A percentile compares a stretch with the other conserved stretches of the same genome.
phyloP scores from a whole-genome alignment of 208 protist genomes.

The Leishmania lainsoni region DNA sequence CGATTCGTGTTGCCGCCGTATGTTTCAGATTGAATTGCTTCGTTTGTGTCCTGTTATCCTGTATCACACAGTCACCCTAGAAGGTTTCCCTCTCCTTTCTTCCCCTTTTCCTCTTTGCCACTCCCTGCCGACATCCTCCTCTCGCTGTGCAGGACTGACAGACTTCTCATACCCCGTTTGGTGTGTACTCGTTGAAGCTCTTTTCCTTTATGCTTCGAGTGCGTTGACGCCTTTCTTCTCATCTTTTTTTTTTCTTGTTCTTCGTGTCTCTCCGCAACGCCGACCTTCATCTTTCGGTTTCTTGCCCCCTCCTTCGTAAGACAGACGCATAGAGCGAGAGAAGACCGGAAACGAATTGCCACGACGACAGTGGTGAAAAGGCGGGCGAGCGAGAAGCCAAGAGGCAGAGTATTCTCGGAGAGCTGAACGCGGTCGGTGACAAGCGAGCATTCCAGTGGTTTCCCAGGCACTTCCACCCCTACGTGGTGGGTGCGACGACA shows the following conservation, averaged over 20 bases:
- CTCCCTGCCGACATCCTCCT: neutral
- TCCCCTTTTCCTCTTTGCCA: neutral
- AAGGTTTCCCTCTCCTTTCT: neutral
- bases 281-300: neutral
- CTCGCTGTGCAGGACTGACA: neutral
- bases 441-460: too few species aligned
- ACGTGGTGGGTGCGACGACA: too few species aligned
- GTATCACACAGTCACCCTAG: neutral
- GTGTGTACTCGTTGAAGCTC: neutral
- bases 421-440: too few species aligned
- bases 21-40: neutral
- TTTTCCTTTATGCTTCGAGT: neutral
- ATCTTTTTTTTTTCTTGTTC: neutral
- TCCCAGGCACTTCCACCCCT: too few species aligned
- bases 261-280: neutral
- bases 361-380: too few species aligned
- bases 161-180: neutral
- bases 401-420: too few species aligned
- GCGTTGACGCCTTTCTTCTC: neutral
- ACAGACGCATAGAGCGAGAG: too few species aligned
- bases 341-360: too few species aligned
- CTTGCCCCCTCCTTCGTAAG: neutral
- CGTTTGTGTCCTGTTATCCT: too few species aligned
- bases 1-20: neutral
- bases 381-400: too few species aligned